Evolutionary conservation across 345 rosid species (phyloP).

Genomic region (Fremontodendron californicum): DNA sequence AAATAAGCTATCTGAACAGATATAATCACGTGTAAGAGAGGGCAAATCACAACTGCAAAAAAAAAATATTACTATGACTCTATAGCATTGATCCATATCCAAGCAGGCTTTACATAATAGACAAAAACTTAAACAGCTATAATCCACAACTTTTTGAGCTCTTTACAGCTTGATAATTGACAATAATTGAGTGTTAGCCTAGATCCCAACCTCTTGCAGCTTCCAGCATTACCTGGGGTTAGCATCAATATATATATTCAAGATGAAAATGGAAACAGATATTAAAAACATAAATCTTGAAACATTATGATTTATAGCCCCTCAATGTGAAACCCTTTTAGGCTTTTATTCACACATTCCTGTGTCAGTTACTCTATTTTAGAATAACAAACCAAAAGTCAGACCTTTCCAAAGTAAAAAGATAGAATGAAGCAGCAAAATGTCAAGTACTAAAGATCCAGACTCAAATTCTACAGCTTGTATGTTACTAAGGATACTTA

Average conservation of each 20-base stretch:
- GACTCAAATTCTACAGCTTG: neutral
- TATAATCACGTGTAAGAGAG: neutral
- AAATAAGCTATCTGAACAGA: constrained; percentile 6
- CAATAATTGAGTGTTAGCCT: neutral
- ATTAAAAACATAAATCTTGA: neutral
- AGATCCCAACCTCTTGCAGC: neutral
- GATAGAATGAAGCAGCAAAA: neutral
- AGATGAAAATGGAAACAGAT: neutral
- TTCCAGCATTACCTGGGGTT: neutral
- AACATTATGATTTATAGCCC: neutral
- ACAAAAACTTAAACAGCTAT: neutral
- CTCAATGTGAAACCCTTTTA: neutral
- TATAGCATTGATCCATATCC: neutral
- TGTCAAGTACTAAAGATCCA: neutral
- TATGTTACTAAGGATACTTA: neutral
- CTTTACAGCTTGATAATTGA: neutral
- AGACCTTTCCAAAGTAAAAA: neutral
- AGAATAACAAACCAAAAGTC: neutral
- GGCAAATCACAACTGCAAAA: neutral
- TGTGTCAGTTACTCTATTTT: neutral
- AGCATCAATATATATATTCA: neutral
- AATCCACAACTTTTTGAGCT: neutral
- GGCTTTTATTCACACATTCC: neutral
- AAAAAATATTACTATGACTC: neutral
- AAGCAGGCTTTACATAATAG: neutral